Evolutionary conservation across 805 yeast species (phyloP).

Genomic region (Cyberlindnera euphorbiiphila): DNA sequence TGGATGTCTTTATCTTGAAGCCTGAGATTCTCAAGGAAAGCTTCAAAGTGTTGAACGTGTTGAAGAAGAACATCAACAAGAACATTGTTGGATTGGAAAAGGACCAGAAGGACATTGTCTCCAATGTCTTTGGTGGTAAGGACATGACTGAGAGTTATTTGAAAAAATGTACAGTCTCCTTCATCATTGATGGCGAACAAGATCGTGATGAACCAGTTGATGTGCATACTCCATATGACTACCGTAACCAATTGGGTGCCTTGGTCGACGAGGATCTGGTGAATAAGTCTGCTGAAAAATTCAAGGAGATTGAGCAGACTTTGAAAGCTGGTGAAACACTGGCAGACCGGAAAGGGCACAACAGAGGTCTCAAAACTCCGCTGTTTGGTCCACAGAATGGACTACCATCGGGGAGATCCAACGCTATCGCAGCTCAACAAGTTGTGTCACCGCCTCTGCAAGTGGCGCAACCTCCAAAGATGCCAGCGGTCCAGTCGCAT

Average conservation of each 20-base stretch:
- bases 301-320: constrained; percentile 12
- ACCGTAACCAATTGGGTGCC: constrained; percentile 23
- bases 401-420: no score
- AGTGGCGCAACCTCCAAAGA: no score
- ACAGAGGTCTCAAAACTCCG: constrained; percentile 11
- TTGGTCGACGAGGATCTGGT: constrained; percentile 17
- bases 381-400: constrained; percentile 10
- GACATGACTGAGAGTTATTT: constrained; percentile 29
- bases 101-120: constrained; percentile 29
- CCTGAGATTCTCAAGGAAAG: constrained; percentile 29
- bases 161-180: constrained; percentile 28
- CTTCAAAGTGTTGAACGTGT: constrained; percentile 26
- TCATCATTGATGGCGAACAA: constrained; percentile 23
- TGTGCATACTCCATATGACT: constrained; percentile 14
- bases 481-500: no score
- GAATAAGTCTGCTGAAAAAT: constrained; percentile 13
- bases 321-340: constrained; percentile 8
- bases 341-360: constrained; percentile 7
- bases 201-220: constrained; percentile 11
- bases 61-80: constrained; percentile 25
- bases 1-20: constrained; percentile 24
- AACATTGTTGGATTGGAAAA: constrained; percentile 26
- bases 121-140: constrained; percentile 31
- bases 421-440: constrained; percentile 2
- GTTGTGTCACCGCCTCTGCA: no score